Percentiles rank a stretch among this genome's conserved stretches.
Evolutionary conservation across 805 yeast genomes (phyloP).

Genomic region (Lipomyces yamadae): DNA sequence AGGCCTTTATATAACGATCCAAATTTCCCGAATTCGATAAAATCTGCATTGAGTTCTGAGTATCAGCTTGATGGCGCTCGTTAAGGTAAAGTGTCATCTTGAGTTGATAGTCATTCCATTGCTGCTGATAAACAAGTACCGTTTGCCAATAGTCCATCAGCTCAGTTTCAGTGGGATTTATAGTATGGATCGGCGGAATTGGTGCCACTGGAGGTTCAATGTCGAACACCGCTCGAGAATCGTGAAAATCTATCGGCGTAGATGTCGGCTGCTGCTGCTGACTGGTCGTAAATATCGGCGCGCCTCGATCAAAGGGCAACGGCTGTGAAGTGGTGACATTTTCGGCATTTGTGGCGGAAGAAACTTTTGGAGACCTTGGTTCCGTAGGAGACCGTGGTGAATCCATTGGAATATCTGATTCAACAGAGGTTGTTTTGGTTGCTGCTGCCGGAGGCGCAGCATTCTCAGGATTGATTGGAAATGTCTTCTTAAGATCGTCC

Average conservation of each 20-base stretch:
- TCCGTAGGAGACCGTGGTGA: slow-evolving; percentile 16
- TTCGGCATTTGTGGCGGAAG: background rate
- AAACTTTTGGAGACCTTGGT: slow-evolving; percentile 1
- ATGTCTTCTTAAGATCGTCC: slow-evolving; percentile 35
- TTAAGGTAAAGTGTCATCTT: slow-evolving; percentile 37
- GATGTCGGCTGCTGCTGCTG: slow-evolving; percentile 12
- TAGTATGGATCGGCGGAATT: slow-evolving; percentile 20
- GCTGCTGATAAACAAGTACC: slow-evolving; percentile 34
- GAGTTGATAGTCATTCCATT: slow-evolving; percentile 40
- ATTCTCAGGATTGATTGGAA: slow-evolving; percentile 9
- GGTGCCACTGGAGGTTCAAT: slow-evolving; percentile 41
- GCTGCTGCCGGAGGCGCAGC: background rate
- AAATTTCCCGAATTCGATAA: slow-evolving; percentile 25
- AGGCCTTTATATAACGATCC: slow-evolving; percentile 37
- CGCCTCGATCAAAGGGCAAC: slow-evolving; percentile 31
- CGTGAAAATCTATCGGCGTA: slow-evolving; percentile 36
- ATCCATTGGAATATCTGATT: slow-evolving; percentile 25
- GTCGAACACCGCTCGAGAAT: slow-evolving; percentile 32
- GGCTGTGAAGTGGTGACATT: slow-evolving; percentile 1
- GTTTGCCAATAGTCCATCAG: slow-evolving; percentile 32
- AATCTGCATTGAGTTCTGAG: slow-evolving; percentile 20
- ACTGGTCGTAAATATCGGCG: slow-evolving; percentile 15
- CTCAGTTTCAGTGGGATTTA: slow-evolving; percentile 26
- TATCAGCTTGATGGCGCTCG: slow-evolving; percentile 41
- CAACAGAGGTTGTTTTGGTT: background rate